Conservation (phyloP, 2,329 filamentous ascomycete species). For the Alternaria brassicae region DNA sequence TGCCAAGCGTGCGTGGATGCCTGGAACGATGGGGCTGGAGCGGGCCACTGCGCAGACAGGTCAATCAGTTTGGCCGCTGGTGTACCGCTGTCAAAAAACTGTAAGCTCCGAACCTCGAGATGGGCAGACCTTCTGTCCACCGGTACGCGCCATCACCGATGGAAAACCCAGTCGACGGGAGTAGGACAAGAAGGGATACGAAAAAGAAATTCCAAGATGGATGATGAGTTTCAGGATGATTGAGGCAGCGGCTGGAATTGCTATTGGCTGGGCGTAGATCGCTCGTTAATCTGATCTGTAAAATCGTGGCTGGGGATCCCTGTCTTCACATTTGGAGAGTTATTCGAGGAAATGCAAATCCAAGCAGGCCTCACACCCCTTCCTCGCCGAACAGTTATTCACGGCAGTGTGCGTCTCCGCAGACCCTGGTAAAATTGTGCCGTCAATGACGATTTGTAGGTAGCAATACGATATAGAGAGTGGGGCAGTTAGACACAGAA, state of each 20-base stretch:
- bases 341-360: constrained; percentile 16
- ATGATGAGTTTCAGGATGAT: constrained; percentile 37
- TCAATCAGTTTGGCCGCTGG: constrained; percentile 25
- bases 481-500: constrained; percentile 24
- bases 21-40: constrained; percentile 14
- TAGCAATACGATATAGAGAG: constrained; percentile 20
- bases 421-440: constrained; percentile 26
- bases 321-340: constrained; percentile 16
- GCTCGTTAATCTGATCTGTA: constrained; percentile 48
- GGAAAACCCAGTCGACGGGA: constrained; percentile 20
- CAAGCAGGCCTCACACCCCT: constrained; percentile 3
- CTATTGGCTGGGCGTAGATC: constrained; percentile 41
- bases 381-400: neutral
- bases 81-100: constrained; percentile 39
- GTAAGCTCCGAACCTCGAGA: constrained; percentile 16
- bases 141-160: constrained; percentile 25
- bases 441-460: constrained; percentile 17
- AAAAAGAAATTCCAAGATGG: constrained; percentile 20
- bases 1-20: constrained; percentile 10
- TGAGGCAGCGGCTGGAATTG: constrained; percentile 19
- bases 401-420: constrained; percentile 17
- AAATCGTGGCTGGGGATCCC: constrained; percentile 39
- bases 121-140: constrained; percentile 21
- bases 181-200: constrained; percentile 24
- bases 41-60: constrained; percentile 28